phyloP scores from a whole-genome alignment of 768 basidiomycete genomes.

The Crassisporium funariophilum region DNA sequence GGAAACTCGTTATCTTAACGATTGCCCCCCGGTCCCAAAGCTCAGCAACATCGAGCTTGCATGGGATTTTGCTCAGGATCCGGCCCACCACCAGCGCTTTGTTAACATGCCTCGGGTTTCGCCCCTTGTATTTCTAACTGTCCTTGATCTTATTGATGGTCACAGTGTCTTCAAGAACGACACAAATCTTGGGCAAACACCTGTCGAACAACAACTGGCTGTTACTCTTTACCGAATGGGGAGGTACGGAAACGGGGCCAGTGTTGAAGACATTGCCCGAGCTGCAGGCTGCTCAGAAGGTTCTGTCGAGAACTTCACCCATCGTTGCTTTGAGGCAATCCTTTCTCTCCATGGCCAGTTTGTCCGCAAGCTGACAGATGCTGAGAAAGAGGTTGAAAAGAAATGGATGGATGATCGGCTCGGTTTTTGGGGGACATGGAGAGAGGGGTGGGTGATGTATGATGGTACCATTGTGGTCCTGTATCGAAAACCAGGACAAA shows the following conservation, averaged over 20 bases:
- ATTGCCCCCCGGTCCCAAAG: too few species aligned
- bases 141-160: constrained; percentile 29
- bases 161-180: constrained; percentile 28
- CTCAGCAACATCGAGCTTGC: too few species aligned
- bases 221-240: constrained; percentile 18
- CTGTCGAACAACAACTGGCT: constrained; percentile 15
- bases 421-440: constrained; percentile 29
- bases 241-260: constrained; percentile 13
- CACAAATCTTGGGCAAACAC: constrained; percentile 20
- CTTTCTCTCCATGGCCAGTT: constrained; percentile 24
- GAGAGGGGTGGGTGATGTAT: constrained; percentile 33
- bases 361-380: constrained; percentile 24
- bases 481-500: constrained; percentile 23
- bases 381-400: constrained; percentile 35
- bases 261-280: constrained; percentile 13
- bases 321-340: constrained; percentile 27
- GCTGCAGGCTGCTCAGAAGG: constrained; percentile 6
- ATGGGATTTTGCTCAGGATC: too few species aligned
- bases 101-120: constrained; percentile 25
- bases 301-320: constrained; percentile 21
- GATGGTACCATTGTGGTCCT: constrained; percentile 32
- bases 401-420: constrained; percentile 31
- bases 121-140: constrained; percentile 23
- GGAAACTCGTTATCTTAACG: not conserved
- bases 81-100: constrained; percentile 22